A percentile compares a stretch with the other conserved stretches of the same genome.
These are phyloP conservation scores for Arthromyces matolae DNA, from an alignment of 768 basidiomycete genomes.

Conservation along the genomic window DNA sequence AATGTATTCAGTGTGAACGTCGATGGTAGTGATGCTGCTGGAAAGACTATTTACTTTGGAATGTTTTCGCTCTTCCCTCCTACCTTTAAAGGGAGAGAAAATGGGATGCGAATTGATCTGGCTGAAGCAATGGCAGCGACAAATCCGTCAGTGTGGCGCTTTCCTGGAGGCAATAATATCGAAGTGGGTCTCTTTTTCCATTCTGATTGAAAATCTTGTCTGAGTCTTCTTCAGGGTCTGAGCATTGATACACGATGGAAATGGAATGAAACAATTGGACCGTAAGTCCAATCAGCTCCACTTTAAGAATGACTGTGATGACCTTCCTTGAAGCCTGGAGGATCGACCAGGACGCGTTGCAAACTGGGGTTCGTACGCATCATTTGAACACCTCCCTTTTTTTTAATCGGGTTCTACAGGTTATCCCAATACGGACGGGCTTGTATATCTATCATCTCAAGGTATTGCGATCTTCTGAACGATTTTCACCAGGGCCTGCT, in stretches of 20 bases:
- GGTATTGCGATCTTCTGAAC: not conserved
- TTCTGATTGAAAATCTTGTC: not conserved
- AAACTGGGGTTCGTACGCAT: constrained; percentile 37
- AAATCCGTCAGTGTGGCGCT: constrained; percentile 39
- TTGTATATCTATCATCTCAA: constrained; percentile 26
- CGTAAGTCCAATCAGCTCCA: constrained; percentile 36
- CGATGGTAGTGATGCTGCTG: constrained; percentile 38
- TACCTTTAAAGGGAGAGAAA: constrained; percentile 52
- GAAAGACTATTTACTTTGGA: constrained; percentile 45
- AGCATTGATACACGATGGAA: constrained; percentile 49
- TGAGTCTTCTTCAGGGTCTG: constrained; percentile 39
- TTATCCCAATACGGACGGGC: constrained; percentile 52
- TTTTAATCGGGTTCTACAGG: constrained; percentile 33
- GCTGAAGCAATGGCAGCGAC: constrained; percentile 40
- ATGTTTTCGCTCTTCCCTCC: constrained; percentile 63
- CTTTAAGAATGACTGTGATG: constrained; percentile 22
- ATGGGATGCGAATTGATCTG: constrained; percentile 59
- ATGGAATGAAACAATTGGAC: constrained; percentile 58
- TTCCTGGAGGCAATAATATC: constrained; percentile 40
- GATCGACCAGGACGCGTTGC: constrained; percentile 28
- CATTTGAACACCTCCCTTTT: not conserved
- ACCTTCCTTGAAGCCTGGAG: constrained; percentile 37
- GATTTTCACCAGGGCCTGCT: constrained; percentile 27
- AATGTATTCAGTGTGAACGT: constrained; percentile 53
- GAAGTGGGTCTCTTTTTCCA: constrained; percentile 18